Evolutionary conservation across 805 yeast species (phyloP).

Genomic region (Clavispora carvajalis): DNA sequence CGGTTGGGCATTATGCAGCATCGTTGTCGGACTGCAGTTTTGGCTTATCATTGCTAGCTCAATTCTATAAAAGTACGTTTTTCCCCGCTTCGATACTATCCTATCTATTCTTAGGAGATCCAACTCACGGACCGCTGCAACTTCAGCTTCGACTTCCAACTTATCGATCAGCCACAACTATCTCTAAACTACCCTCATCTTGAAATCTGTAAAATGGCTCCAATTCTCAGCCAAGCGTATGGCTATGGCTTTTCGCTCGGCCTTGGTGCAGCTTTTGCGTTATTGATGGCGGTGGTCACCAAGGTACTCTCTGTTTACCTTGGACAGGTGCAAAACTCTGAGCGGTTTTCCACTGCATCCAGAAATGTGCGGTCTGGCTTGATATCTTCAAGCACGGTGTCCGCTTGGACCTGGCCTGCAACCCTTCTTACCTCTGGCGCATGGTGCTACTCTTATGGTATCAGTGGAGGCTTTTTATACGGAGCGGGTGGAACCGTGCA

Average conservation of each 20-base stretch:
- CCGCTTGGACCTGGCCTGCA: constrained; percentile 9
- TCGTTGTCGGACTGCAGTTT: too few species aligned
- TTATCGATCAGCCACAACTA: too few species aligned
- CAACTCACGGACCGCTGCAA: too few species aligned
- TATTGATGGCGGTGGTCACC: constrained; percentile 6
- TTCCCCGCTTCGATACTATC: too few species aligned
- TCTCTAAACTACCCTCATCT: too few species aligned
- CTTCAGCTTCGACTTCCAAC: too few species aligned
- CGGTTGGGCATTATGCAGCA: too few species aligned
- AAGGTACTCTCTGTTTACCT: constrained; percentile 4
- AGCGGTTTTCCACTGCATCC: constrained; percentile 8
- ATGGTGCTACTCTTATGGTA: constrained; percentile 7
- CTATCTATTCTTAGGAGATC: too few species aligned
- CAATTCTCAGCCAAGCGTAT: constrained; percentile 4
- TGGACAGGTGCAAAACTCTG: constrained; percentile 7
- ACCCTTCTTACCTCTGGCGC: constrained; percentile 9
- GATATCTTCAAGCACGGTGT: constrained; percentile 7
- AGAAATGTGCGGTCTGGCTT: constrained; percentile 6
- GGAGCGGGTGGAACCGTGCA: constrained; percentile 13
- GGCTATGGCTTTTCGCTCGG: constrained; percentile 8
- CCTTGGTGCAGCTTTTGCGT: constrained; percentile 7
- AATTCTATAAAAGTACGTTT: too few species aligned
- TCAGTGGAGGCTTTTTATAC: constrained; percentile 5
- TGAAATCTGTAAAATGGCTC: too few species aligned
- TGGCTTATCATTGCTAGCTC: too few species aligned